Evolutionary conservation across 306 rosid genomes (phyloP).

Genomic region (Echinosophora koreensis): DNA sequence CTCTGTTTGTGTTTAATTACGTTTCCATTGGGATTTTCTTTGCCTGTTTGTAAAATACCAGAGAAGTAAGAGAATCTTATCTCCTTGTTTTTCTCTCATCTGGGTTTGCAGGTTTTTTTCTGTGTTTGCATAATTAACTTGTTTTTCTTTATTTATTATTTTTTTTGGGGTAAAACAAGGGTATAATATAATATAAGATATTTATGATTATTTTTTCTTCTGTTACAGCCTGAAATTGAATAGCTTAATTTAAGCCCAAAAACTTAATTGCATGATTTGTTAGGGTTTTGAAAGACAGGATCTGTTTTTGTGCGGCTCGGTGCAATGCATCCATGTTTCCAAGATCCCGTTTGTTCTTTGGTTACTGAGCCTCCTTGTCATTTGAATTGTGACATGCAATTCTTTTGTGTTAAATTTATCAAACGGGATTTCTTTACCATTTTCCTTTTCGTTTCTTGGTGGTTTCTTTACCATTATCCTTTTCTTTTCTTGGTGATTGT

Average conservation of each 20-base stretch:
- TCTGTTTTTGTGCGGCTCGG: conserved; percentile 48
- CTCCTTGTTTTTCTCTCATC: conserved; percentile 14
- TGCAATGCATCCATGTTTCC: conserved; percentile 52
- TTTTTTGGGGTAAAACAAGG: conserved; percentile 19
- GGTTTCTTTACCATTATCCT: not conserved
- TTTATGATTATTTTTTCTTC: no score
- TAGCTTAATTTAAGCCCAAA: not conserved
- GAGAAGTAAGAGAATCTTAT: conserved; percentile 25
- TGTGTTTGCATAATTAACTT: not conserved
- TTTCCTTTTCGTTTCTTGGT: conserved; percentile 22
- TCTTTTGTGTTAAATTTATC: conserved; percentile 18
- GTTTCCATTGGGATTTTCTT: not conserved
- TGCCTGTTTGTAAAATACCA: not conserved
- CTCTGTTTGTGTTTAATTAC: conserved; percentile 11
- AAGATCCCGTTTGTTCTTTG: conserved; percentile 53
- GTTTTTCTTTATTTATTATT: not conserved
- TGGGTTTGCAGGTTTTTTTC: conserved; percentile 6
- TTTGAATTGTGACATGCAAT: conserved; percentile 33
- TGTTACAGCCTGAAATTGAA: no score
- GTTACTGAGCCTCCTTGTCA: conserved; percentile 50
- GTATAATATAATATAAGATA: no score
- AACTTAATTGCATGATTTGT: conserved; percentile 45
- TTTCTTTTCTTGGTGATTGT: conserved; percentile 33
- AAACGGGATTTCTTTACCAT: not conserved
- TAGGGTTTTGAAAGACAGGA: conserved; percentile 64